Evolutionary conservation across 441 rosid genomes (phyloP).

Genomic region (Rhodomyrtus psidioides): DNA sequence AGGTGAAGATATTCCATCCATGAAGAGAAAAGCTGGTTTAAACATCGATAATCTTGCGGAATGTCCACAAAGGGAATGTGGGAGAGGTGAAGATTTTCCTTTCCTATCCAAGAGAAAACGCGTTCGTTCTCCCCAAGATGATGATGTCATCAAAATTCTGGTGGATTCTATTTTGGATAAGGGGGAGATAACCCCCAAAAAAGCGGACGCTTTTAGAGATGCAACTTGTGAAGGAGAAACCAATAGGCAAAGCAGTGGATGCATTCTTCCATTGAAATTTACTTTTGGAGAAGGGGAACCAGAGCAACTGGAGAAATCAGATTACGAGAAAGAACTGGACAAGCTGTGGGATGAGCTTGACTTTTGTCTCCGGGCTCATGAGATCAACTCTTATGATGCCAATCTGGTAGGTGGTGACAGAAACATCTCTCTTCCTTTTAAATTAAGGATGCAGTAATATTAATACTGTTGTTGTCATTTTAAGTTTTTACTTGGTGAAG

Average conservation of each 20-base stretch:
- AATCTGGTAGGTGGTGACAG: slow-evolving; percentile 16
- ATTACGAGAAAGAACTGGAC: slow-evolving; percentile 37
- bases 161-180: slow-evolving; percentile 20
- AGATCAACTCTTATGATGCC: slow-evolving; percentile 8
- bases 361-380: slow-evolving; percentile 18
- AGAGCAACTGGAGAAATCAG: slow-evolving; percentile 27
- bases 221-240: background rate
- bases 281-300: slow-evolving; percentile 33
- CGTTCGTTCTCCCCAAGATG: background rate
- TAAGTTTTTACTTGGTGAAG: background rate
- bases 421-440: background rate
- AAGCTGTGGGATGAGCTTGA: slow-evolving; percentile 47
- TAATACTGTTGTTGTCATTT: background rate
- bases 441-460: background rate
- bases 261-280: slow-evolving; percentile 26
- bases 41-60: background rate
- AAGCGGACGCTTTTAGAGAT: background rate
- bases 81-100: background rate
- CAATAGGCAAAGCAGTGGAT: background rate
- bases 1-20: background rate
- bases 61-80: background rate
- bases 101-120: background rate
- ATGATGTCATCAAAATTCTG: slow-evolving; percentile 15
- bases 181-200: background rate
- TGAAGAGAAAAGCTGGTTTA: background rate